Percentiles rank a stretch among this genome's conserved stretches.
These are phyloP conservation scores for Gossypium thurberi DNA, from an alignment of 345 rosid genomes.

Conservation along the genomic window DNA sequence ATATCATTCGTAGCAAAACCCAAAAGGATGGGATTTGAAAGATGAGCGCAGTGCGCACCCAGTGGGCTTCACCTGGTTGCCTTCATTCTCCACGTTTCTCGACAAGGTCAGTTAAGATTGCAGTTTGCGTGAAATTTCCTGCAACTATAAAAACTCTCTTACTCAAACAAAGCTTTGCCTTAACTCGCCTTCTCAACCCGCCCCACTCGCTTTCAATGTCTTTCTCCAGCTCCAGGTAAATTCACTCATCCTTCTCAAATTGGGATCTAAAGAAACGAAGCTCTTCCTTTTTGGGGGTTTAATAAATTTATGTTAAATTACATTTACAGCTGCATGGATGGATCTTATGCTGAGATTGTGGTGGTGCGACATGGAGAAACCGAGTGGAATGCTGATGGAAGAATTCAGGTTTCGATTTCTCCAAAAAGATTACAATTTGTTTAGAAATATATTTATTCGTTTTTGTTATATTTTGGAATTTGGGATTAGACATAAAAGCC, in stretches of 20 bases:
- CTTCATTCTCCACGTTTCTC: not conserved
- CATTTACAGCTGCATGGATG: slow-evolving; percentile 24
- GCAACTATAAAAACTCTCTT: slow-evolving; percentile 1
- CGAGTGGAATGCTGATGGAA: slow-evolving; percentile 68
- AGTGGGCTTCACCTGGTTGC: not conserved
- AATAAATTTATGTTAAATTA: not conserved
- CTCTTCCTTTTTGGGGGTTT: not conserved
- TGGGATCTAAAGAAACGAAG: not conserved
- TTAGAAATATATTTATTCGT: not conserved
- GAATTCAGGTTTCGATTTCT: slow-evolving; percentile 44
- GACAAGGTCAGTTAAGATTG: not conserved
- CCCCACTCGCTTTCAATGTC: slow-evolving; percentile 12
- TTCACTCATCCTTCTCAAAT: not conserved
- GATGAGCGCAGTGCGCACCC: slow-evolving; percentile 10
- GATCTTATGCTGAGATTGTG: slow-evolving; percentile 47
- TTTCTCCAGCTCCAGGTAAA: slow-evolving; percentile 17
- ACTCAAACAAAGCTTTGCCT: not conserved
- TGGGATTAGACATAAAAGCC: not conserved
- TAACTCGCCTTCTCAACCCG: slow-evolving; percentile 17
- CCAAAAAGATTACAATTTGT: too few species aligned
- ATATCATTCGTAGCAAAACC: not conserved
- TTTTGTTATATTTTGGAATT: not conserved
- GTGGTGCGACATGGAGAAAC: slow-evolving; percentile 85
- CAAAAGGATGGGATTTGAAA: not conserved
- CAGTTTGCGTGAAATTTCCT: not conserved